Evolutionary conservation across 108 stramenopile species (phyloP), one percentile per base, ranked within the genome.

Genomic region (Phaeodactylum tricornutum): DNA sequence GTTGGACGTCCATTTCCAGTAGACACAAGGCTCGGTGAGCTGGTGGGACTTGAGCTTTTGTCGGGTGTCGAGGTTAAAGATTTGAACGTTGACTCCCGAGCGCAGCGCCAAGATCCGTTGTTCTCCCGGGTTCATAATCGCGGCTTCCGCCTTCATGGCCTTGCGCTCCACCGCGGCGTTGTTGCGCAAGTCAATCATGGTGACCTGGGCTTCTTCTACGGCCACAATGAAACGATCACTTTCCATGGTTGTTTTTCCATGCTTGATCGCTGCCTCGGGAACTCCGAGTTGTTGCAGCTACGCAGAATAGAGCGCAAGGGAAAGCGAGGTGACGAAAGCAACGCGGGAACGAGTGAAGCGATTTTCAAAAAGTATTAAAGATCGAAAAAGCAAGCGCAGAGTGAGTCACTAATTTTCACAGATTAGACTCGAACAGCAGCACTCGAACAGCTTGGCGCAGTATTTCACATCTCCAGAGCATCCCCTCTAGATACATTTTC

Each of bases 81-180:
- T 88, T 71, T 99, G 99, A 49, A 99, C 81, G 43, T 69, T 79
- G 16, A 74, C 86, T 25, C 83, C 87, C 23, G 75, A 83, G 57
- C 98, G 79, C 32, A 99, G 80, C 29, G 98, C 98, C 12, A 98
- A 57, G 55, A 99, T 87, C 55, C 71, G 79, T 46, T 82, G 81
- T 26, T 66, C 59, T 25, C 55, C 43, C 7, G 98, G 98, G 76
- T 96, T 96, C 98, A 99, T 99, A 39, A 99, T 84, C 53, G 96
- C 95, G 8, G 98, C 96, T 46, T 97, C 96, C 4, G 98, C 96
- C 41, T 92, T 82, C 50, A 99, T 99, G 14, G 93, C 92, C 47
- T 93, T 86, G 19, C 94, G 79, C 35, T 87, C 93, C 23, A 96
- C 94, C 34, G 84, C 72, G 24, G 88, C 92, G 25, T 76, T 72